Conservation (phyloP, 2,329 filamentous ascomycete genomes). For the Nemania diffusa region DNA sequence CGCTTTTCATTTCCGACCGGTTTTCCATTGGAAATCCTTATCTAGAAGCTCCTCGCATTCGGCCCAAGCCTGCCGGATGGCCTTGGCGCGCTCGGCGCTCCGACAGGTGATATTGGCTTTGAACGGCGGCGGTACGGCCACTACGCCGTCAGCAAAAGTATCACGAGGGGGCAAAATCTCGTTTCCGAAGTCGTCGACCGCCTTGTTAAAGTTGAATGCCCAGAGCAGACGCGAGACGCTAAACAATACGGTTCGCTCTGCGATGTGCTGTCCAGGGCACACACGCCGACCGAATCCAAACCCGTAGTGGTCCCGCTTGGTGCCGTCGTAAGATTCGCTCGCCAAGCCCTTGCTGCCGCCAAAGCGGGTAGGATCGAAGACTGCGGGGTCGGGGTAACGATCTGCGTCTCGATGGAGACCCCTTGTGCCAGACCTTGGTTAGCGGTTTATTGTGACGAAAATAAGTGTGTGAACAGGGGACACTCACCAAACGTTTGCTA, state of each 20-base stretch:
- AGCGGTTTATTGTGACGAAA: neutral
- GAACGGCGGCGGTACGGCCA: neutral
- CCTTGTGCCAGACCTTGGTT: constrained; percentile 44
- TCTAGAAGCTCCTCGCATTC: constrained; percentile 7
- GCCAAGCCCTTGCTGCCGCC: constrained; percentile 36
- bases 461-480: neutral
- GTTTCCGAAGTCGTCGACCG: neutral
- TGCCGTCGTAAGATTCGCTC: constrained; percentile 27
- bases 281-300: constrained; percentile 51
- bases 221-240: constrained; percentile 58
- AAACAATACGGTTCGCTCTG: constrained; percentile 41
- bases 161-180: neutral
- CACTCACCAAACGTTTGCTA: constrained; percentile 53
- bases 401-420: constrained; percentile 58
- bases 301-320: constrained; percentile 45
- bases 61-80: constrained; percentile 2
- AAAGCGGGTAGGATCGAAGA: constrained; percentile 54
- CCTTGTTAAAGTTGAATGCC: constrained; percentile 54
- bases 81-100: neutral
- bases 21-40: constrained; percentile 7
- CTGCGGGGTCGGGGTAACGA: constrained; percentile 52
- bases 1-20: neutral
- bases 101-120: neutral
- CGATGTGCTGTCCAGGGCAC: constrained; percentile 57
- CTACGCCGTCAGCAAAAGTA: neutral